Conservation (phyloP, 305 asterid genomes). For the Fraxinus xanthoxyloides region DNA sequence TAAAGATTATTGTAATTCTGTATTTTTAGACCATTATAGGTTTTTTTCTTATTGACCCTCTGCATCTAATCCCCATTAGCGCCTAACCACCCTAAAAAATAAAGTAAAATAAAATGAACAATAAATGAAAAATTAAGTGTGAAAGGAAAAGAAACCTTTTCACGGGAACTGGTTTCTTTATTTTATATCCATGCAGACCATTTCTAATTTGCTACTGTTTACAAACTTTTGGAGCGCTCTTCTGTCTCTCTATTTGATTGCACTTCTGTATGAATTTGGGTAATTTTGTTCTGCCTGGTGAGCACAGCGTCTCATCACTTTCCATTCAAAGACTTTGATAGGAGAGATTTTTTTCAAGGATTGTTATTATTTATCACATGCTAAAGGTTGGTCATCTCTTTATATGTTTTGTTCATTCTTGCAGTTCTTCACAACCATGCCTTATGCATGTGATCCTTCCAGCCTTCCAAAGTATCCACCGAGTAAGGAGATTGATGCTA, state of each 20-base stretch:
- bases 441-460: constrained; percentile 83
- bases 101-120: background rate
- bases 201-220: background rate
- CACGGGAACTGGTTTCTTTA: background rate
- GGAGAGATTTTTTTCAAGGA: background rate
- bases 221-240: background rate
- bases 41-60: background rate
- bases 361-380: background rate
- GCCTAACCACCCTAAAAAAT: background rate
- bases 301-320: background rate
- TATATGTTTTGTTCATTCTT: constrained; percentile 5
- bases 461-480: constrained; percentile 93
- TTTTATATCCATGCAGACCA: background rate
- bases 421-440: constrained; percentile 84
- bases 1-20: background rate
- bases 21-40: background rate
- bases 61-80: background rate
- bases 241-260: background rate
- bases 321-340: background rate
- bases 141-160: background rate
- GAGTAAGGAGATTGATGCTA: constrained; percentile 93
- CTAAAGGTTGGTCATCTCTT: background rate
- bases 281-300: background rate
- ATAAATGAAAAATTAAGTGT: background rate
- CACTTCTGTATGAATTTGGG: background rate